Base-by-base conservation (phyloP, 2,329 filamentous ascomycete species). In the Sarocladiaceae sp. region DNA sequence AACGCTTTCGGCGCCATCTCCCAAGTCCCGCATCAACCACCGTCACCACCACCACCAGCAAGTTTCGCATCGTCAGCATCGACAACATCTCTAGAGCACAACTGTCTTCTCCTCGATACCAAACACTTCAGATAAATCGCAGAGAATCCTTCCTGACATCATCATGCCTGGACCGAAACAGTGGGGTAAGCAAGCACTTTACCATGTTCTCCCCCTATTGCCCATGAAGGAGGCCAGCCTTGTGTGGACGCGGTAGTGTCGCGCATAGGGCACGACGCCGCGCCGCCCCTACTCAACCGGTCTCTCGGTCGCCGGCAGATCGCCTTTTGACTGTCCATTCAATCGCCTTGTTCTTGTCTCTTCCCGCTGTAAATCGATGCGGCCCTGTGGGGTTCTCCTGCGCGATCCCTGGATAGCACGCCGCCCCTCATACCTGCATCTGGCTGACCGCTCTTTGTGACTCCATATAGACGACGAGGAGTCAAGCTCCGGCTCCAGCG, bases 161-260 rank as follows among this genome's bases (percentile, higher is more conserved):
- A 73, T 64, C 64, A 74, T 74, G 71, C 67, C 71, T 65, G 65
- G 69, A 54, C 67, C 64, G 59, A 69, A 72, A 58, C 59, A 66
- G 64, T 73, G 71, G 71, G 71, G 71, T 73, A 68, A 65, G 71
- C 66, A 51, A 46, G 39, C 39, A 39, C 42, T 42, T 50, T 52
- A 29, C 53, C 26, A 49, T 50, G 50, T 56, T 55, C 17, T 28
- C 29, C 47, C 28, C 46, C 29, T 18, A 11, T 36, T 50, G 37
- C 26, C 20, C 29, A 50, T 28, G 47, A 50, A 31, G 29, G 18
- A 42, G 48, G 33, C 31, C 13, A 26, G 52, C 46, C 39, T 50
- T 52, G 52, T 51, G 46, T 47, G 44, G 36, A 33, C 50, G 33
- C 47, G 50, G 44, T 50, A 42, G 13, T 54, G 28, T 25, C 36